phyloP scores from a whole-genome alignment of 2,329 filamentous ascomycete species.

The Botrytis hyacinthi region DNA sequence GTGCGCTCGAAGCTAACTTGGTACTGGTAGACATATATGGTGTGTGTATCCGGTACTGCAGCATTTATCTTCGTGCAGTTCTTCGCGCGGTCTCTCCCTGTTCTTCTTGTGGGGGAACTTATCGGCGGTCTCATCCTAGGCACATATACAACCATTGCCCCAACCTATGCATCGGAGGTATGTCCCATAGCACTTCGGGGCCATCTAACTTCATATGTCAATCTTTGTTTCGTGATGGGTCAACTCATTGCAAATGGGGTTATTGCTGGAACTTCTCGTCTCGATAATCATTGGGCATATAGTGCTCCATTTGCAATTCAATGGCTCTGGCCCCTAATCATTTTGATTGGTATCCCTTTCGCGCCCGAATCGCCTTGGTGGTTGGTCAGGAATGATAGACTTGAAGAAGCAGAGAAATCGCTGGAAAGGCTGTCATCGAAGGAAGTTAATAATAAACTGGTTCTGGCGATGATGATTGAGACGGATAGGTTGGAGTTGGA shows the following conservation, averaged over 20 bases:
- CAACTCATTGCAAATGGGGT: constrained; percentile 50
- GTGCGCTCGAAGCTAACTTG: neutral
- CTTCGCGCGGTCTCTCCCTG: constrained; percentile 25
- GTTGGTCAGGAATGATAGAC: constrained; percentile 46
- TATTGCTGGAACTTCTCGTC: constrained; percentile 38
- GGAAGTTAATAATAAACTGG: constrained; percentile 41
- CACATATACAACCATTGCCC: constrained; percentile 46
- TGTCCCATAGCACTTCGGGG: constrained; percentile 52
- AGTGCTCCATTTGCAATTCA: constrained; percentile 43
- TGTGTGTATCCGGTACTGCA: constrained; percentile 23
- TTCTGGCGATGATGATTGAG: constrained; percentile 53
- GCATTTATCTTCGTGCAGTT: constrained; percentile 29
- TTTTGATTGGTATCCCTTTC: constrained; percentile 47
- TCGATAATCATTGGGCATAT: constrained; percentile 33
- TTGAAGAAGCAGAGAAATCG: constrained; percentile 43
- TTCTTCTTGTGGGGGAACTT: constrained; percentile 29
- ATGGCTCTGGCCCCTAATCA: constrained; percentile 51
- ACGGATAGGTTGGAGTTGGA: constrained; percentile 54
- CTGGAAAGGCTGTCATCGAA: constrained; percentile 30
- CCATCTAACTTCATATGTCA: constrained; percentile 51
- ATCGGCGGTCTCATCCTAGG: constrained; percentile 49
- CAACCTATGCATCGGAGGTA: constrained; percentile 46
- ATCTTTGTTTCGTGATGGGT: constrained; percentile 52
- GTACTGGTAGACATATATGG: constrained; percentile 23
- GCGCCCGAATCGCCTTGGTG: constrained; percentile 52